phyloP scores from a whole-genome alignment of 169 alveolate species.

The Cyclospora cayetanensis region DNA sequence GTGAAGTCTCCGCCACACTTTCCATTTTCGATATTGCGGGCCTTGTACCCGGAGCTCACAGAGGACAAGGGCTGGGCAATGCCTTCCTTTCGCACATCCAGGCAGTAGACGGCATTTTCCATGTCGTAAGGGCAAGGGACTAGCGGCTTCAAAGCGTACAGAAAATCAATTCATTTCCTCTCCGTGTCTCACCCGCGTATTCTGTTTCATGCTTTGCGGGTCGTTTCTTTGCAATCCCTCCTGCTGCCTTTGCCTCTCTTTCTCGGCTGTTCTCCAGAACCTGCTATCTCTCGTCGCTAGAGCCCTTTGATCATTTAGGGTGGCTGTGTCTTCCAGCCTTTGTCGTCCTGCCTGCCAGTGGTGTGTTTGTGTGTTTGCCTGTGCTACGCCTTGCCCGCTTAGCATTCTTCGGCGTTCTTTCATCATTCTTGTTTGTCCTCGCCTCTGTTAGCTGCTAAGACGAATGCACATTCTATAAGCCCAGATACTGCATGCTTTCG shows the following conservation, averaged over 20 bases:
- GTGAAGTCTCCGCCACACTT: slow-evolving; percentile 95
- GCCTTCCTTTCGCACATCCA: slow-evolving; percentile 97
- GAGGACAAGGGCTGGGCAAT: slow-evolving; percentile 99
- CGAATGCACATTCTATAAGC: no score
- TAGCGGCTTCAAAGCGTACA: no score
- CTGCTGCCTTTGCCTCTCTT: no score
- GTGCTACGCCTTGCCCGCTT: not conserved
- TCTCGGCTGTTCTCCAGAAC: no score
- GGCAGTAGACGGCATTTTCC: slow-evolving; percentile 98
- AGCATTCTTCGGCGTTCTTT: not conserved
- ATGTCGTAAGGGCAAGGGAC: slow-evolving; percentile 98
- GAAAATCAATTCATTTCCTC: no score
- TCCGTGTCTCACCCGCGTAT: no score
- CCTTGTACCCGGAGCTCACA: slow-evolving; percentile 97
- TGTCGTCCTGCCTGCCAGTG: not conserved
- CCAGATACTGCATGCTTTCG: not conserved
- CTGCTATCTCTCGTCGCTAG: no score
- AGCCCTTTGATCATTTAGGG: no score
- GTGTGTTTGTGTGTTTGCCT: not conserved
- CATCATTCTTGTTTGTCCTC: not conserved
- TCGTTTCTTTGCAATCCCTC: no score
- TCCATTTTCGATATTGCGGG: slow-evolving; percentile 99
- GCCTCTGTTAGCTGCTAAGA: not conserved
- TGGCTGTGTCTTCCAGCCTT: no score
- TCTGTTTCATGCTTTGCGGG: no score